phyloP scores from a whole-genome alignment of 1,139 yeast species.

The Candida frijolesensis region DNA sequence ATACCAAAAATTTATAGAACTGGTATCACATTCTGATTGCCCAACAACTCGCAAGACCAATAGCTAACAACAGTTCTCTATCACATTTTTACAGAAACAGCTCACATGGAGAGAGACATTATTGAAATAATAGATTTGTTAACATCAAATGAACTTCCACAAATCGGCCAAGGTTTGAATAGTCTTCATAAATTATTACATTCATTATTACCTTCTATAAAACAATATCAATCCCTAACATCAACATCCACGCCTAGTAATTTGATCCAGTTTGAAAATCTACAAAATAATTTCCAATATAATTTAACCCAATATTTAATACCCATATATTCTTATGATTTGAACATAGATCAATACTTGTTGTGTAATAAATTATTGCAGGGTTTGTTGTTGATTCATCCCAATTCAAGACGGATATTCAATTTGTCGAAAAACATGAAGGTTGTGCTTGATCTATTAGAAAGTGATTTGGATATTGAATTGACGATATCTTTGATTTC shows the following conservation, averaged over 20 bases:
- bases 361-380: conserved; percentile 52
- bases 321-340: conserved; percentile 20
- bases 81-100: not conserved
- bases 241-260: conserved; percentile 7
- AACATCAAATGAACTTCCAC: conserved; percentile 5
- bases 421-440: conserved; percentile 34
- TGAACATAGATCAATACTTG: conserved; percentile 18
- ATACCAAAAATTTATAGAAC: too few species aligned
- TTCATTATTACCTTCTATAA: conserved; percentile 29
- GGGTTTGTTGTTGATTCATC: conserved; percentile 65
- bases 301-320: conserved; percentile 48
- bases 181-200: conserved; percentile 21
- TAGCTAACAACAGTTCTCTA: too few species aligned
- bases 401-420: conserved; percentile 54
- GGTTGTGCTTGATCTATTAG: conserved; percentile 29
- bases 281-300: conserved; percentile 55
- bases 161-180: conserved; percentile 17
- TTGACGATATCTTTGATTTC: conserved; percentile 49
- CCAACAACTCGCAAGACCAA: too few species aligned
- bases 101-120: conserved; percentile 7
- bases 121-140: conserved; percentile 3
- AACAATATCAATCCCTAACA: conserved; percentile 19
- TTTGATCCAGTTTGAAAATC: conserved; percentile 41
- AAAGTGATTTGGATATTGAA: conserved; percentile 15
- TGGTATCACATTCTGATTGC: too few species aligned